Evolutionary conservation across 306 rosid genomes (phyloP).

Genomic region (Pyrus communis): DNA sequence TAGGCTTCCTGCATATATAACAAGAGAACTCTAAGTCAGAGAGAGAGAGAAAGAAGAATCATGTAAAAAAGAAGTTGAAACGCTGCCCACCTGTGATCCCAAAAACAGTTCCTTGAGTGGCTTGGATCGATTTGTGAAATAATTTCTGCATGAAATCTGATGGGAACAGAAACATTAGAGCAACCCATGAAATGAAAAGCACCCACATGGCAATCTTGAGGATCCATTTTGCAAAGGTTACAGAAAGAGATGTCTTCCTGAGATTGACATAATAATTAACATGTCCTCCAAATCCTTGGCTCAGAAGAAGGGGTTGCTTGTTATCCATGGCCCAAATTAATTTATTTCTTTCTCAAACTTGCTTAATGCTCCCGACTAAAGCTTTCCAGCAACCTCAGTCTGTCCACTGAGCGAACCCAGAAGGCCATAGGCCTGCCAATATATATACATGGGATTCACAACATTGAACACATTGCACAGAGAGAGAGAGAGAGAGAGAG

Average conservation of each 20-base stretch:
- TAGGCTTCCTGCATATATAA: conserved; percentile 50
- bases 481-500: too few relatives aligned
- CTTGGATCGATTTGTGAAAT: conserved; percentile 11
- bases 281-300: conserved; percentile 10
- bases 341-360: background rate
- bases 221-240: conserved; percentile 37
- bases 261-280: conserved; percentile 7
- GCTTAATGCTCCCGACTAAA: background rate
- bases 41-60: background rate
- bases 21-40: conserved; percentile 5
- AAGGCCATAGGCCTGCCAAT: background rate
- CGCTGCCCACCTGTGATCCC: conserved; percentile 54
- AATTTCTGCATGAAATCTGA: conserved; percentile 17
- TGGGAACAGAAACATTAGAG: conserved; percentile 46
- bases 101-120: conserved; percentile 28
- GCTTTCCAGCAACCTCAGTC: background rate
- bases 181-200: conserved; percentile 49
- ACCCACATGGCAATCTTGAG: conserved; percentile 44
- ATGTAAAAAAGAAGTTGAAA: background rate
- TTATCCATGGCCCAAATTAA: background rate
- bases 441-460: background rate
- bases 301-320: conserved; percentile 39
- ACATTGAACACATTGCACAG: background rate
- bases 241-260: conserved; percentile 15
- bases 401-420: background rate